Evolutionary conservation across 495 filamentous ascomycete species (phyloP).

Genomic region (Entonaema liquescens): DNA sequence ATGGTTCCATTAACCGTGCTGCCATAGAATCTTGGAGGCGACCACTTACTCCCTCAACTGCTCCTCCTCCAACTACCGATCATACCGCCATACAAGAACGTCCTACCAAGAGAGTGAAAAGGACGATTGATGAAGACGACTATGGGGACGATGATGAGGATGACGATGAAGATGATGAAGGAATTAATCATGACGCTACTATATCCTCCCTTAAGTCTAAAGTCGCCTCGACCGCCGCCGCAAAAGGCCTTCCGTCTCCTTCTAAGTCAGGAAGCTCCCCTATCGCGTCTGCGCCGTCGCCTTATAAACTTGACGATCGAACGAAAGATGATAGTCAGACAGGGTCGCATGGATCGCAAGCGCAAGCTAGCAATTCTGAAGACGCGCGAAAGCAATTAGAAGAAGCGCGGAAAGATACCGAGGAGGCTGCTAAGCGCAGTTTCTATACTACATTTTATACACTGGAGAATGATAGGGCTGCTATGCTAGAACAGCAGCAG

Average conservation of each 20-base stretch:
- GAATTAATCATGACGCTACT: slow-evolving; percentile 47
- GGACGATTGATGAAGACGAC: slow-evolving; percentile 75
- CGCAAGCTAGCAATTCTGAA: slow-evolving; percentile 73
- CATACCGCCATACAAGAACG: slow-evolving; percentile 57
- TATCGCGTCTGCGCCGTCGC: slow-evolving; percentile 61
- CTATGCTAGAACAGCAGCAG: slow-evolving; percentile 97
- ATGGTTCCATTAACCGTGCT: slow-evolving; percentile 65
- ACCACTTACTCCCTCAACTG: slow-evolving; percentile 42
- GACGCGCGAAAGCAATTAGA: slow-evolving; percentile 92
- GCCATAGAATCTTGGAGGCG: slow-evolving; percentile 53
- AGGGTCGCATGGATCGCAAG: slow-evolving; percentile 47
- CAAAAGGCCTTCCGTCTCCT: slow-evolving; percentile 60
- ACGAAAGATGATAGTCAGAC: slow-evolving; percentile 51
- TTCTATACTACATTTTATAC: slow-evolving; percentile 95
- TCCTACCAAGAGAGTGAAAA: slow-evolving; percentile 59
- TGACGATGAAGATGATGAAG: slow-evolving; percentile 68
- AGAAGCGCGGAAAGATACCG: slow-evolving; percentile 90
- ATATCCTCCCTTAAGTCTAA: slow-evolving; percentile 70
- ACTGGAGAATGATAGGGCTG: slow-evolving; percentile 90
- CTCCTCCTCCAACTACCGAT: slow-evolving; percentile 57
- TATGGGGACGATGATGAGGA: slow-evolving; percentile 89
- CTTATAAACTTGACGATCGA: slow-evolving; percentile 58
- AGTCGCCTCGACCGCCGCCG: slow-evolving; percentile 54
- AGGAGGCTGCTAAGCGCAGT: slow-evolving; percentile 86
- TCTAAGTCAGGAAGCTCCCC: slow-evolving; percentile 68